Percentiles rank a stretch among this genome's conserved stretches.
Conservation (phyloP, 208 protist genomes). For the Spongospora subterranea region DNA sequence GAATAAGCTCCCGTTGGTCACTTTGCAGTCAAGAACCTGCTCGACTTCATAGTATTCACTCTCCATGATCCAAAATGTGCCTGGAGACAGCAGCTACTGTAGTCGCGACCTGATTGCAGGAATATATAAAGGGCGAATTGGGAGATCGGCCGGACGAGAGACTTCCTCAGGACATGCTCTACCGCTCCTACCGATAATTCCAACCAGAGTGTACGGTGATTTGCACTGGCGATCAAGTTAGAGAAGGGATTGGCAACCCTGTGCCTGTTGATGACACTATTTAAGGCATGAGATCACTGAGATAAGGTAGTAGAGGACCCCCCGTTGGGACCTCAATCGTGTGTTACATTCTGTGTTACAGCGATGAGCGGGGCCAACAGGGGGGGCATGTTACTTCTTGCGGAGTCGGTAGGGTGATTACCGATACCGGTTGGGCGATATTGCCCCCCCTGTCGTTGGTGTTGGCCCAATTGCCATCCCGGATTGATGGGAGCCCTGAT, state of each 20-base stretch:
- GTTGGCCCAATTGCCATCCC: neutral
- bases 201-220: neutral
- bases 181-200: neutral
- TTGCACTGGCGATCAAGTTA: neutral
- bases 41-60: slow-evolving; percentile 62
- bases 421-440: neutral
- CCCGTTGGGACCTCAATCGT: too few relatives aligned
- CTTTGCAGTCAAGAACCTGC: slow-evolving; percentile 26
- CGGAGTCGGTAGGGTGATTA: neutral
- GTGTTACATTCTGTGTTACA: neutral
- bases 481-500: neutral
- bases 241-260: too few relatives aligned
- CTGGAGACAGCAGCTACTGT: neutral
- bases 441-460: neutral
- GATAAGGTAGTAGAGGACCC: too few relatives aligned
- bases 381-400: neutral
- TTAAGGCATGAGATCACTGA: too few relatives aligned
- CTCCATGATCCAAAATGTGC: slow-evolving; percentile 40
- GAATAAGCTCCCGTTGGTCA: neutral
- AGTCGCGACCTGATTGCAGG: neutral
- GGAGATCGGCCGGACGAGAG: too few relatives aligned
- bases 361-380: neutral
- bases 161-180: neutral
- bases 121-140: too few relatives aligned
- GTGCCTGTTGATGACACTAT: too few relatives aligned